Evolutionary conservation across 257 asterid species (phyloP).

Genomic region (Salvia rosmarinus): DNA sequence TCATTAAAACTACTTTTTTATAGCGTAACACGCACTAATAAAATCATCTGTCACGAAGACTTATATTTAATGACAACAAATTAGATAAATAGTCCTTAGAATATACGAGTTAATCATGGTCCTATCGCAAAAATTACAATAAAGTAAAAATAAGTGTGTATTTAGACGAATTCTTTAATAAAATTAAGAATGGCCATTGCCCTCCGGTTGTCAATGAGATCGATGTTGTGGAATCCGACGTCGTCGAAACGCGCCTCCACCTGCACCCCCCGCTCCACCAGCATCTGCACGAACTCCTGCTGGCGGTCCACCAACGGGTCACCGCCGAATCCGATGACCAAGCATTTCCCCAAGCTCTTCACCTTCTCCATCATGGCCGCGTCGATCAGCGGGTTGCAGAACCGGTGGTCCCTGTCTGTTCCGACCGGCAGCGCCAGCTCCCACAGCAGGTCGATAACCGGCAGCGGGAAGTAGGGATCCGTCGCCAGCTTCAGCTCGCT

Average conservation of each 20-base stretch:
- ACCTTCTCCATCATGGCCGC: conserved; percentile 52
- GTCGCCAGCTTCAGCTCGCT: conserved; percentile 78
- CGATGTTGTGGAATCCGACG: conserved; percentile 83
- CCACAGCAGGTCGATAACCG: conserved; percentile 75
- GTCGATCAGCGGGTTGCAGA: conserved; percentile 70
- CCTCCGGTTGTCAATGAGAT: conserved; percentile 66
- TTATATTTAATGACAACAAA: too few relatives aligned
- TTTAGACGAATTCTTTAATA: conserved; percentile 72
- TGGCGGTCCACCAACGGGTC: conserved; percentile 84
- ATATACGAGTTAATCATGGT: neutral
- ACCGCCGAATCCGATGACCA: conserved; percentile 89
- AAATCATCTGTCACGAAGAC: too few relatives aligned
- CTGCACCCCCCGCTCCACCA: conserved; percentile 66
- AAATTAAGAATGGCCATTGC: conserved; percentile 67
- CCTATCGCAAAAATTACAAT: neutral
- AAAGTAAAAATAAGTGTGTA: neutral
- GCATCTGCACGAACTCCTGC: conserved; percentile 74
- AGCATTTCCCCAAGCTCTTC: conserved; percentile 57
- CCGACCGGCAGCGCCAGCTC: conserved; percentile 81
- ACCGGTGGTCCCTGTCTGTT: conserved; percentile 81
- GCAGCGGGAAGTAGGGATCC: conserved; percentile 72
- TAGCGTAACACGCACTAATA: too few relatives aligned
- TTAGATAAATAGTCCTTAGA: too few relatives aligned
- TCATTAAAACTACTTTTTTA: too few relatives aligned
- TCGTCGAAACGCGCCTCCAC: conserved; percentile 94